Evolutionary conservation across 2,329 filamentous ascomycete genomes (phyloP).

Genomic region (Penicillium sp.): DNA sequence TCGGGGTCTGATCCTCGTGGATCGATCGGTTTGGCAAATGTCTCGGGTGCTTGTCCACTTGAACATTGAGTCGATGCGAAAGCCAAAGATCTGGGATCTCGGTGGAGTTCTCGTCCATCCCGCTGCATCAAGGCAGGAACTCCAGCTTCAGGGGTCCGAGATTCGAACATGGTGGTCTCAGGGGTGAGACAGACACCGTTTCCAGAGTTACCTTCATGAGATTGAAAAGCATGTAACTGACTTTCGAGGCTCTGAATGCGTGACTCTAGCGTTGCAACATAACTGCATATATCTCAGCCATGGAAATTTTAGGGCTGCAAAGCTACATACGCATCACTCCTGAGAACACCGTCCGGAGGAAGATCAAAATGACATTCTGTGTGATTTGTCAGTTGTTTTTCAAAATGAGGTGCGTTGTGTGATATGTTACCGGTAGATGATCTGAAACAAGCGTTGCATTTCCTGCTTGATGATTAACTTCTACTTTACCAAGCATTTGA

Average conservation of each 20-base stretch:
- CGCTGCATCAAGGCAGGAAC: background rate
- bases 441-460: background rate
- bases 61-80: background rate
- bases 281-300: background rate
- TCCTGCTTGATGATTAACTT: background rate
- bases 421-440: background rate
- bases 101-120: background rate
- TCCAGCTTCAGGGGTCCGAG: background rate
- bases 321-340: slow-evolving; percentile 12
- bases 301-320: background rate
- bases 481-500: too few relatives aligned
- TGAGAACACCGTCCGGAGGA: slow-evolving; percentile 16
- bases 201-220: background rate
- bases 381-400: background rate
- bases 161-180: background rate
- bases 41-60: too few relatives aligned
- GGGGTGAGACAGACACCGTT: background rate
- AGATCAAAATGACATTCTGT: slow-evolving; percentile 19
- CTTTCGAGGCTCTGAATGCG: background rate
- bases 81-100: background rate
- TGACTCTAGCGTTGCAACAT: background rate
- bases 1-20: background rate
- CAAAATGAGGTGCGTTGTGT: background rate
- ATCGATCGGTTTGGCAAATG: background rate
- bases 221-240: background rate